Conservation (phyloP, 108 stramenopile species). For the Conticribra weissflogii region DNA sequence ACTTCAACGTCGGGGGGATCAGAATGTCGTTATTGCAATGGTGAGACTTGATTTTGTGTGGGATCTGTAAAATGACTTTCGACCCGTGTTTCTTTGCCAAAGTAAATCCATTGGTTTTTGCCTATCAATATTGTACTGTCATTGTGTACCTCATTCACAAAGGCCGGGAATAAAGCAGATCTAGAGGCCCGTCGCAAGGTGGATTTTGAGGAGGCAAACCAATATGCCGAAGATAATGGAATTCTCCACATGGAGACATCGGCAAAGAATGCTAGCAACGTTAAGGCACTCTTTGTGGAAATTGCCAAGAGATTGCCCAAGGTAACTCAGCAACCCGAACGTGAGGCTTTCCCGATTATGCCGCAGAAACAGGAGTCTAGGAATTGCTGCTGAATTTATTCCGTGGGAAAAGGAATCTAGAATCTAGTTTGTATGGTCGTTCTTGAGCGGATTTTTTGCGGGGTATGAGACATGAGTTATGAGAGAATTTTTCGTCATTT, state of each 20-base stretch:
- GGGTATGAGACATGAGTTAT: too few species aligned
- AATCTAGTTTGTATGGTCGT: too few species aligned
- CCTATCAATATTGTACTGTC: too few species aligned
- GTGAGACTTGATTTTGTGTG: constrained; percentile 34
- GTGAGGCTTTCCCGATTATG: constrained; percentile 94
- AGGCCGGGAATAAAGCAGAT: constrained; percentile 96
- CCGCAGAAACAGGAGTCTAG: constrained; percentile 83
- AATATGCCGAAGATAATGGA: constrained; percentile 93
- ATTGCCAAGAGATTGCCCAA: constrained; percentile 96
- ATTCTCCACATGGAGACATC: constrained; percentile 96
- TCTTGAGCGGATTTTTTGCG: too few species aligned
- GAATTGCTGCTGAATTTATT: constrained; percentile 91
- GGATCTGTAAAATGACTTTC: too few species aligned
- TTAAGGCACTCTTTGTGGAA: constrained; percentile 86
- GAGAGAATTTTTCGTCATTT: too few species aligned
- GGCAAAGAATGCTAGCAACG: constrained; percentile 96
- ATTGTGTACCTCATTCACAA: too few species aligned
- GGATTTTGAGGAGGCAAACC: constrained; percentile 91
- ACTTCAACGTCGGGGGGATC: constrained; percentile 96
- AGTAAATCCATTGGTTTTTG: too few species aligned
- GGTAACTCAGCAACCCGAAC: constrained; percentile 84
- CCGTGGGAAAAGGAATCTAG: too few species aligned
- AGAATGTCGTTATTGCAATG: constrained; percentile 97
- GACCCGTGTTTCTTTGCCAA: too few species aligned
- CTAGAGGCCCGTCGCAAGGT: constrained; percentile 86